Percentiles rank a stretch among this genome's conserved stretches.
These are phyloP conservation scores for Glycine latifolia DNA, from an alignment of 306 rosid species.

Conservation along the genomic window DNA sequence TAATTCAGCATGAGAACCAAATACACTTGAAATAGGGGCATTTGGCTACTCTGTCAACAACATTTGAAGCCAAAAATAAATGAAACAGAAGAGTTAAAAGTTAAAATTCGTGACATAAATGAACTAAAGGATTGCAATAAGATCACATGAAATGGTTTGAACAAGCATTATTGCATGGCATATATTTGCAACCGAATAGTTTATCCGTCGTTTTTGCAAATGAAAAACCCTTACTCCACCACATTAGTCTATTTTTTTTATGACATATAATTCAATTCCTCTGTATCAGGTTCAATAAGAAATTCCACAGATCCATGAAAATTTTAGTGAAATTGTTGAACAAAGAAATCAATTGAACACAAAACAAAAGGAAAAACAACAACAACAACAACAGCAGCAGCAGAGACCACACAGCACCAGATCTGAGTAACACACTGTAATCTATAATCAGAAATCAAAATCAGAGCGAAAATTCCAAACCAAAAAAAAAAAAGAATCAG, in stretches of 20 bases:
- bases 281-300: neutral
- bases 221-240: conserved; percentile 8
- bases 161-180: conserved; percentile 7
- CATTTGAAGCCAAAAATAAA: neutral
- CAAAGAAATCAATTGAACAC: conserved; percentile 28
- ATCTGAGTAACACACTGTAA: conserved; percentile 44
- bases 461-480: conserved; percentile 11
- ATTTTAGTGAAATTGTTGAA: conserved; percentile 22
- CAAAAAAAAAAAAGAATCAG: neutral
- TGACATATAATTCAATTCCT: neutral
- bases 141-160: conserved; percentile 28
- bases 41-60: neutral
- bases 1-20: conserved; percentile 21
- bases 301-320: conserved; percentile 38
- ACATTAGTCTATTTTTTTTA: neutral
- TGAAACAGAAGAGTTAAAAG: neutral
- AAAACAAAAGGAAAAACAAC: neutral
- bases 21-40: neutral
- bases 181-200: neutral
- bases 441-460: conserved; percentile 24
- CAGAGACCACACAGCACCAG: conserved; percentile 40
- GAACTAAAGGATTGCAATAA: conserved; percentile 23
- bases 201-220: conserved; percentile 20
- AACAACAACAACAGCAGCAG: neutral
- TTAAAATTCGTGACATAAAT: conserved; percentile 2